Evolutionary conservation across 2,329 filamentous ascomycete genomes (phyloP).

Genomic region (Aspergillus intermedius): DNA sequence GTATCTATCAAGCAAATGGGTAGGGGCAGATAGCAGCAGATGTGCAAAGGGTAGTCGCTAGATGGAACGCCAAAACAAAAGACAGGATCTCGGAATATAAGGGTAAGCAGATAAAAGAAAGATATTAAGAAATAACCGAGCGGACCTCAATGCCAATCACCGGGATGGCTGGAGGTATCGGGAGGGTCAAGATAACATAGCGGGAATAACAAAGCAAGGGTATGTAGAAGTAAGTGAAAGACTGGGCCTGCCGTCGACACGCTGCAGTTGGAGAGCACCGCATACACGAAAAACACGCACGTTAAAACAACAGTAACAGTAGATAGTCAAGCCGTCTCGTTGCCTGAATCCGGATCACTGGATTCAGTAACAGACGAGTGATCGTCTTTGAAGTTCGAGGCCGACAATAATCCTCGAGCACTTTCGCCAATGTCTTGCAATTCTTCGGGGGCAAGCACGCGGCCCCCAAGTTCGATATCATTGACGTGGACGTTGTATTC

Average conservation of each 20-base stretch:
- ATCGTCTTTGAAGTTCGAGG: background rate
- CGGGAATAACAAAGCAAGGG: background rate
- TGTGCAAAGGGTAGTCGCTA: background rate
- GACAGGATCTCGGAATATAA: background rate
- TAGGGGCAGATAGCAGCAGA: slow-evolving; percentile 6
- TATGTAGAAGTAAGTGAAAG: background rate
- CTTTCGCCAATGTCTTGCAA: slow-evolving; percentile 31
- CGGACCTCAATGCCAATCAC: background rate
- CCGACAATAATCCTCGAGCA: slow-evolving; percentile 25
- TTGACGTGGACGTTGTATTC: slow-evolving; percentile 72
- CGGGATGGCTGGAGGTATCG: background rate
- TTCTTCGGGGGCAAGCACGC: slow-evolving; percentile 68
- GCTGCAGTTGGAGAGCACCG: background rate
- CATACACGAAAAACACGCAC: background rate
- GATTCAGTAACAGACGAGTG: background rate
- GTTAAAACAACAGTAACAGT: background rate
- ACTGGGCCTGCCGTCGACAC: slow-evolving; percentile 3
- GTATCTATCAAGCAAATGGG: slow-evolving; percentile 20
- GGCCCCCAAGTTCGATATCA: slow-evolving; percentile 74
- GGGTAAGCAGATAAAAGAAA: background rate
- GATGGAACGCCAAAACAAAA: background rate
- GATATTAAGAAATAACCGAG: background rate
- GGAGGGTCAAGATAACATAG: background rate
- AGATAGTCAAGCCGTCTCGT: background rate
- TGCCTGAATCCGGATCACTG: background rate